Conservation (phyloP, 176 grass and related monocot species). For the Oryza officinalis region DNA sequence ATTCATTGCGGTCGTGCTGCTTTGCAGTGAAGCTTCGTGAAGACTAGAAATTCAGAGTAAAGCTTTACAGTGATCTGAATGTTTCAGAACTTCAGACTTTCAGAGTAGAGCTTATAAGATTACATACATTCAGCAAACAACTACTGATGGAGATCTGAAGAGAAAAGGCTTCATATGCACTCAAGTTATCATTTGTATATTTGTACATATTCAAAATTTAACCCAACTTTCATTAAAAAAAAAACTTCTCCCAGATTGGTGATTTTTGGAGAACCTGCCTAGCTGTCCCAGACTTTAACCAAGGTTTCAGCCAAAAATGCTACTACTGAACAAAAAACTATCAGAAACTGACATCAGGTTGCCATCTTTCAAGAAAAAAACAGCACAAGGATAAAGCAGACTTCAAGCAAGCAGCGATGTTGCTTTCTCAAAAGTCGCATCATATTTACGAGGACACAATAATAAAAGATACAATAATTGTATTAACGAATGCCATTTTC, state of each 20-base stretch:
- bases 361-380: background rate
- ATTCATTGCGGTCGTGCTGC: too few relatives aligned
- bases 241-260: too few relatives aligned
- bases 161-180: background rate
- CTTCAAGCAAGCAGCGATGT: background rate
- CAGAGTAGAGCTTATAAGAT: background rate
- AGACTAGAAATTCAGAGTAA: background rate
- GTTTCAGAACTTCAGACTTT: background rate
- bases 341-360: background rate
- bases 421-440: conserved; percentile 1
- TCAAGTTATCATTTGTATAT: background rate
- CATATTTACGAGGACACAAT: background rate
- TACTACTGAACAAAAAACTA: background rate
- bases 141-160: background rate
- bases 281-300: background rate
- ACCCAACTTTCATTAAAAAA: background rate
- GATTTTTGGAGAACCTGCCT: background rate
- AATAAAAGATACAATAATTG: conserved; percentile 35
- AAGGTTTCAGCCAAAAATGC: background rate
- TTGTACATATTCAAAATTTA: background rate
- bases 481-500: background rate
- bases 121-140: background rate
- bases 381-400: background rate
- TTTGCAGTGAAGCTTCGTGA: background rate
- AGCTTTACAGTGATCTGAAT: background rate